phyloP scores from a whole-genome alignment of 2,329 filamentous ascomycete species.

The Arthroderma uncinatum region DNA sequence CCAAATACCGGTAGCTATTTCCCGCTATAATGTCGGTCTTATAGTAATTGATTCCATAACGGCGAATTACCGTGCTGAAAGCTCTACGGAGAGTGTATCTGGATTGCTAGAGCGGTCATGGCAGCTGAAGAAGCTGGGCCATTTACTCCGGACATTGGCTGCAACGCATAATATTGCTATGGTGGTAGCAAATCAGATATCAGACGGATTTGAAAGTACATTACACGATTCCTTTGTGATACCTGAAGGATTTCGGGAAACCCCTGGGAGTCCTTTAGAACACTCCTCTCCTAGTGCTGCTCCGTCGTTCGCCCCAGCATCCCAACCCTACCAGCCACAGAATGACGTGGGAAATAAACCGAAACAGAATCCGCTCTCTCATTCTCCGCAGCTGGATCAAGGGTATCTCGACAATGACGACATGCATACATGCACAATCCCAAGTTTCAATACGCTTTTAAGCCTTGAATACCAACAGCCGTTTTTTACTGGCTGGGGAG shows the following conservation, averaged over 20 bases:
- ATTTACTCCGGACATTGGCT: conserved; percentile 64
- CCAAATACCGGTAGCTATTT: conserved; percentile 77
- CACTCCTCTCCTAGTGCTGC: background rate
- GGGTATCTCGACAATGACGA: background rate
- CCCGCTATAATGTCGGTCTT: conserved; percentile 64
- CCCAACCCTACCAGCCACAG: background rate
- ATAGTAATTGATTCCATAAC: conserved; percentile 85
- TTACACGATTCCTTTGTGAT: conserved; percentile 13
- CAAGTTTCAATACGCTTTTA: conserved; percentile 44
- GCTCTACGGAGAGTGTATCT: conserved; percentile 28
- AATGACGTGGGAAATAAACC: background rate
- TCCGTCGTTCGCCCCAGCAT: background rate
- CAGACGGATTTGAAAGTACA: conserved; percentile 59
- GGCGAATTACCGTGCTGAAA: conserved; percentile 90
- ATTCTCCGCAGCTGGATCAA: background rate
- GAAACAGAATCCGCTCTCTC: background rate
- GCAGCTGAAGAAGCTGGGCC: conserved; percentile 64
- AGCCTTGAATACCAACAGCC: conserved; percentile 79
- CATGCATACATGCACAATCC: conserved; percentile 22
- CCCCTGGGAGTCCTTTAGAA: background rate
- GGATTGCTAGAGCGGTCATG: conserved; percentile 62
- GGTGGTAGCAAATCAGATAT: conserved; percentile 90
- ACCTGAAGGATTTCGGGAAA: conserved; percentile 7
- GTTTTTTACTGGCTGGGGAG: conserved; percentile 94
- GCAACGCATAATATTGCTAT: conserved; percentile 64